These are phyloP conservation scores for Knoxdaviesia capensis DNA, from an alignment of 2,329 filamentous ascomycete genomes.

Conservation along the genomic window DNA sequence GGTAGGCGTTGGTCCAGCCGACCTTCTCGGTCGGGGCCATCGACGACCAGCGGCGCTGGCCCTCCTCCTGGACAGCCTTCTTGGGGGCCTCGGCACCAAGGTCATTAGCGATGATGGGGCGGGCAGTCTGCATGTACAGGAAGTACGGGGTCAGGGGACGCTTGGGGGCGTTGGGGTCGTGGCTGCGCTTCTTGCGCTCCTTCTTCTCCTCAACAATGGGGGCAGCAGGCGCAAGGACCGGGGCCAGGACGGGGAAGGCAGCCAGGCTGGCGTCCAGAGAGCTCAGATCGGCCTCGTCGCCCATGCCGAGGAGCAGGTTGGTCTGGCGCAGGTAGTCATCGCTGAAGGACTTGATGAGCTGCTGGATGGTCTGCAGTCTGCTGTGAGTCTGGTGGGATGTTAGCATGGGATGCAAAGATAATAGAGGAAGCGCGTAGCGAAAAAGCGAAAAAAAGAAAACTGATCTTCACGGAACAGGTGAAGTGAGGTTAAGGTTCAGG, in stretches of 20 bases:
- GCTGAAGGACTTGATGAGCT: constrained; percentile 59
- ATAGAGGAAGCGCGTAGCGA: background rate
- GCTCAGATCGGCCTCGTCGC: constrained; percentile 21
- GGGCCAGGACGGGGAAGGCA: constrained; percentile 23
- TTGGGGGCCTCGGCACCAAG: constrained; percentile 58
- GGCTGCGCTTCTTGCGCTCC: constrained; percentile 72
- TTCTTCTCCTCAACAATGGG: constrained; percentile 49
- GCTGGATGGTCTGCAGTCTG: constrained; percentile 59
- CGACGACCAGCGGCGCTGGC: constrained; percentile 65
- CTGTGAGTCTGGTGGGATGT: constrained; percentile 18
- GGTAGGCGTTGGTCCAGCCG: constrained; percentile 45
- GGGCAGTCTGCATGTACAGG: constrained; percentile 77
- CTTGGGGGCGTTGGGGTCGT: constrained; percentile 89
- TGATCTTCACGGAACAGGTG: constrained; percentile 1
- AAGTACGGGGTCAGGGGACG: constrained; percentile 88
- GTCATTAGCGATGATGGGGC: constrained; percentile 62
- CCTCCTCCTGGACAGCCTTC: constrained; percentile 73
- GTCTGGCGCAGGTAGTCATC: constrained; percentile 77
- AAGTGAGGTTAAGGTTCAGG: background rate
- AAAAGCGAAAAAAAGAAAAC: background rate
- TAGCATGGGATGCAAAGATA: background rate
- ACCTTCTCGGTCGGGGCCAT: constrained; percentile 58
- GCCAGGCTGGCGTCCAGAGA: constrained; percentile 29
- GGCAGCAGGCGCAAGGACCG: constrained; percentile 14
- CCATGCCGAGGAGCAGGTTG: constrained; percentile 57